These are phyloP conservation scores for Forsythia viridissima DNA, from an alignment of 257 asterid species.

Conservation along the genomic window DNA sequence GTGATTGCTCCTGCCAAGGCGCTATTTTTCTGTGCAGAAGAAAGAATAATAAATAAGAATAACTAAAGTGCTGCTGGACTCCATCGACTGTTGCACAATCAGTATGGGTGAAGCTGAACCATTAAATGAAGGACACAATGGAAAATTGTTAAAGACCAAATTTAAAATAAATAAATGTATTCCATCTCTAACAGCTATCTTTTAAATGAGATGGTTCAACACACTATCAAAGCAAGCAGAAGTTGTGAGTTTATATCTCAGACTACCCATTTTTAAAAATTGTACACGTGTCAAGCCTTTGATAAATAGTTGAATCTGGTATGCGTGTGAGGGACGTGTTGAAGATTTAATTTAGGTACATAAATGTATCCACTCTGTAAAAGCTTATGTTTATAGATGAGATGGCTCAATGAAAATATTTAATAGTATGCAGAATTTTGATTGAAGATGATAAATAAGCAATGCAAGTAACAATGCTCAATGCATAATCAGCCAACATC, in stretches of 20 bases:
- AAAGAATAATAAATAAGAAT: neutral
- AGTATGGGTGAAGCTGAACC: neutral
- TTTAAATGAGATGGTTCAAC: too few species aligned
- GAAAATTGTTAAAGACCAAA: neutral
- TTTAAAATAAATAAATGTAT: too few species aligned
- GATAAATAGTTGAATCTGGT: neutral
- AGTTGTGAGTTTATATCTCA: neutral
- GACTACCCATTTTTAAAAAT: neutral
- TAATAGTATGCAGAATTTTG: neutral
- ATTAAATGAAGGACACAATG: neutral
- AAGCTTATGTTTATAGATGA: neutral
- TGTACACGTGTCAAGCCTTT: neutral
- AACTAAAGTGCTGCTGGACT: neutral
- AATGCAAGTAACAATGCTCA: neutral
- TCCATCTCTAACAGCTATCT: neutral
- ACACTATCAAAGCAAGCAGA: neutral
- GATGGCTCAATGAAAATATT: neutral
- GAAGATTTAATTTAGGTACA: neutral
- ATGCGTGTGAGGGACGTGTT: neutral
- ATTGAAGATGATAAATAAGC: neutral
- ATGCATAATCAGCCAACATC: neutral
- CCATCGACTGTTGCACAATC: neutral
- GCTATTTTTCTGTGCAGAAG: constrained; percentile 64
- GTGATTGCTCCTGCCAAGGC: constrained; percentile 91
- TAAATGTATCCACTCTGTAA: neutral